A percentile compares a stretch with the other conserved stretches of the same genome.
These are phyloP conservation scores for Kurtzmaniella cleridarum DNA, from an alignment of 805 yeast genomes.

Conservation along the genomic window DNA sequence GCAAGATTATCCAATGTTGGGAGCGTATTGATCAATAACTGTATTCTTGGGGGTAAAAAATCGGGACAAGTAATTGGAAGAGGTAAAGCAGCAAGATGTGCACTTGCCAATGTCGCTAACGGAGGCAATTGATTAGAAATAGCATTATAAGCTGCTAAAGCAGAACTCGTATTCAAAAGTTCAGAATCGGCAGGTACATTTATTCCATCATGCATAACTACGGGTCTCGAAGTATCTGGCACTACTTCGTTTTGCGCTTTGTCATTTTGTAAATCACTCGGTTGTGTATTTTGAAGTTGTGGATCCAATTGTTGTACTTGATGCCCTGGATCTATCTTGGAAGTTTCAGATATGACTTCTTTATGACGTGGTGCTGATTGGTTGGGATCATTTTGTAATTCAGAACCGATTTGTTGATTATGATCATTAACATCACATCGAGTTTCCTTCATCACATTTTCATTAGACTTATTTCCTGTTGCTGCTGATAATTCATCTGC, in stretches of 20 bases:
- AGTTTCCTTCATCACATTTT: slow-evolving; percentile 1
- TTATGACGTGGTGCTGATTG: background rate
- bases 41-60: slow-evolving; percentile 54
- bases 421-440: slow-evolving; percentile 1
- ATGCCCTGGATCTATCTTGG: background rate
- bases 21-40: slow-evolving; percentile 59
- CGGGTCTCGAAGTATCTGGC: background rate
- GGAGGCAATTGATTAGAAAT: slow-evolving; percentile 34
- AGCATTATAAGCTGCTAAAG: slow-evolving; percentile 39
- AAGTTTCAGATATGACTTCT: background rate
- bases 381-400: background rate
- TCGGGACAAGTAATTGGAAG: slow-evolving; percentile 53
- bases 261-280: background rate
- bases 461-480: slow-evolving; percentile 12
- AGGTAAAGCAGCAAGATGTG: slow-evolving; percentile 59
- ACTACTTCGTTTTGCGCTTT: slow-evolving; percentile 1
- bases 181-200: slow-evolving; percentile 38
- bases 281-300: slow-evolving; percentile 1
- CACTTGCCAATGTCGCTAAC: slow-evolving; percentile 28
- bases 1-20: slow-evolving; percentile 80
- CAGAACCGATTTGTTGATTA: background rate
- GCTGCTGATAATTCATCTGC: slow-evolving; percentile 30
- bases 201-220: slow-evolving; percentile 10
- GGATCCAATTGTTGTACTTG: background rate
- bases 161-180: slow-evolving; percentile 33